Percentiles rank a stretch among this genome's conserved stretches.
These are phyloP conservation scores for Stipa capillata DNA, from an alignment of 176 grass and related monocot species.

Conservation along the genomic window DNA sequence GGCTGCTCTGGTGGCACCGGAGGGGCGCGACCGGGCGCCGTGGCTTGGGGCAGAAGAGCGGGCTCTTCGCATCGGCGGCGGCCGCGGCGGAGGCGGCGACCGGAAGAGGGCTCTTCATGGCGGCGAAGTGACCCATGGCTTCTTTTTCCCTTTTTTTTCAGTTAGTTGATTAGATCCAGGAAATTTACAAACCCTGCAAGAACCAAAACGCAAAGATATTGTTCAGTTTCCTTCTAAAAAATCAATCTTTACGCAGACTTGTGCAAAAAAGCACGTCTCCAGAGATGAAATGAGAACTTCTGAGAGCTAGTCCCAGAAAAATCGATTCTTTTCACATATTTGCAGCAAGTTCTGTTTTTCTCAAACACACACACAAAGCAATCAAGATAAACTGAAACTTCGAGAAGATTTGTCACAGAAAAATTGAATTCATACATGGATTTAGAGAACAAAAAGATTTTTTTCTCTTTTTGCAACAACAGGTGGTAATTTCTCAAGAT, in stretches of 20 bases:
- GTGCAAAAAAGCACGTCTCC: background rate
- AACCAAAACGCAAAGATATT: background rate
- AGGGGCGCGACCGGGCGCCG: constrained; percentile 50
- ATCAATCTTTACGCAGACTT: background rate
- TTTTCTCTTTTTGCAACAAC: background rate
- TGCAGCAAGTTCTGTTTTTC: background rate
- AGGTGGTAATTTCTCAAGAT: background rate
- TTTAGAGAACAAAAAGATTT: background rate
- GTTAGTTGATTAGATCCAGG: constrained; percentile 50
- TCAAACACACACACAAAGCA: background rate
- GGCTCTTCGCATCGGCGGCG: constrained; percentile 33
- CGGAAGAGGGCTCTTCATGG: constrained; percentile 62
- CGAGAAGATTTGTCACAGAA: background rate
- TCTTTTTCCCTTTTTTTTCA: background rate
- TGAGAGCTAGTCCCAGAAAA: background rate
- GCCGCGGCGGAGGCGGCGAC: constrained; percentile 16
- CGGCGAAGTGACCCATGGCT: constrained; percentile 68
- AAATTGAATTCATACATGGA: background rate
- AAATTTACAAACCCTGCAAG: constrained; percentile 20
- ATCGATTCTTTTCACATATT: background rate
- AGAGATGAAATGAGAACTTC: background rate
- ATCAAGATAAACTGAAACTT: background rate
- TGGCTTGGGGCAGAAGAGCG: constrained; percentile 90
- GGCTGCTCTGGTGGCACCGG: constrained; percentile 60
- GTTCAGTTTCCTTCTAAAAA: background rate